These are phyloP conservation scores for Cladochytrium tenue DNA, from an alignment of 371 early-diverging fungal genomes.

Conservation along the genomic window DNA sequence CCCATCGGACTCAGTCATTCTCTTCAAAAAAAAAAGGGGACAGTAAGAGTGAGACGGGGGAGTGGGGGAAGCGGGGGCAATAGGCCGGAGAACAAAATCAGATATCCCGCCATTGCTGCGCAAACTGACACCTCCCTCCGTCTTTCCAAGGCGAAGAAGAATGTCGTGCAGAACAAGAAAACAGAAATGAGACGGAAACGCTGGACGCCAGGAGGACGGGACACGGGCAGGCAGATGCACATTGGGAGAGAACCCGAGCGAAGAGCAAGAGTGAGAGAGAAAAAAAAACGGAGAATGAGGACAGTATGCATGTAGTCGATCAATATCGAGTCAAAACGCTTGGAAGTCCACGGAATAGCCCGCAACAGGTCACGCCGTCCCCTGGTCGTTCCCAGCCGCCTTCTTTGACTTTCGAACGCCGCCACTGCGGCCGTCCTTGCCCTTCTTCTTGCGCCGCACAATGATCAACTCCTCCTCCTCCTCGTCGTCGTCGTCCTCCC, in stretches of 20 bases:
- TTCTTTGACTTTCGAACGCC: background rate
- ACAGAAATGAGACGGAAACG: background rate
- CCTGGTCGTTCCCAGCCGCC: background rate
- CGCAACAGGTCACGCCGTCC: background rate
- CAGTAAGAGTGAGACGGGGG: no score
- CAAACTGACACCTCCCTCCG: no score
- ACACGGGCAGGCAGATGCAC: background rate
- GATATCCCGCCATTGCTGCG: no score
- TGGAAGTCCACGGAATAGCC: no score
- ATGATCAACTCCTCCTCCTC: constrained; percentile 16
- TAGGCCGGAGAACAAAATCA: no score
- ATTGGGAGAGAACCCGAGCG: background rate
- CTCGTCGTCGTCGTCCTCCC: background rate
- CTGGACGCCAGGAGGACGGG: background rate
- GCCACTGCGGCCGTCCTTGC: no score
- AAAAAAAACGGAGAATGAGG: background rate
- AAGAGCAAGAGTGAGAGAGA: background rate
- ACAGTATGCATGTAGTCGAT: background rate
- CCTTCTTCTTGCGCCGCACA: constrained; percentile 16
- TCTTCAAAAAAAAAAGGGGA: no score
- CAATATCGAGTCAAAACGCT: no score
- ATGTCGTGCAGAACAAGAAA: no score
- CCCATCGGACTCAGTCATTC: no score
- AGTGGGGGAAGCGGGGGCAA: no score
- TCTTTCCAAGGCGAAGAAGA: no score